Evolutionary conservation across 768 basidiomycete species (phyloP).

Genomic region (Tephrocybe sp.): DNA sequence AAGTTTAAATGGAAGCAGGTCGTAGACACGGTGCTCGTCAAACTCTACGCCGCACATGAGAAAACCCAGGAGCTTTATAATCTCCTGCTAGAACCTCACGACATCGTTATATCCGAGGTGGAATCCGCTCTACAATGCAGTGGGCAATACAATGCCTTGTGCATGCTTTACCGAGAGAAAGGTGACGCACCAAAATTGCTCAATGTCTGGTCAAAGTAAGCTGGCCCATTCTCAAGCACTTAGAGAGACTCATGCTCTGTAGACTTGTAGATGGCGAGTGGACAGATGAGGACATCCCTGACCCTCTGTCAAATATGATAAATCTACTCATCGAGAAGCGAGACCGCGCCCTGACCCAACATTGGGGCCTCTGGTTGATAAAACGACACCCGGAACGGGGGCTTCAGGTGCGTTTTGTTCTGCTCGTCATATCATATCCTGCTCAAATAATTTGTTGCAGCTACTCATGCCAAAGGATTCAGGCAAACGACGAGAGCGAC

Average conservation of each 20-base stretch:
- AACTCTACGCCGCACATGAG: slow-evolving; percentile 63
- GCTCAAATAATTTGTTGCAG: slow-evolving; percentile 33
- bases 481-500: slow-evolving; percentile 55
- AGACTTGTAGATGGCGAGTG: slow-evolving; percentile 70
- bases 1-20: slow-evolving; percentile 39
- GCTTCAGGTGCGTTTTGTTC: slow-evolving; percentile 53
- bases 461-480: slow-evolving; percentile 58
- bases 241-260: no score
- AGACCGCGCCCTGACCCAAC: slow-evolving; percentile 62
- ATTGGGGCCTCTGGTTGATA: slow-evolving; percentile 83
- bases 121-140: slow-evolving; percentile 52
- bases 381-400: slow-evolving; percentile 68
- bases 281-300: slow-evolving; percentile 59
- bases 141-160: slow-evolving; percentile 61
- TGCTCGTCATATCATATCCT: slow-evolving; percentile 1
- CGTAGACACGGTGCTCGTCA: slow-evolving; percentile 82
- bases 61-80: slow-evolving; percentile 62
- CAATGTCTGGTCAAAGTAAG: slow-evolving; percentile 68
- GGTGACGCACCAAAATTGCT: slow-evolving; percentile 64
- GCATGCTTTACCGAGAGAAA: slow-evolving; percentile 55
- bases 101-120: slow-evolving; percentile 59
- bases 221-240: no score
- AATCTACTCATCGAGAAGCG: slow-evolving; percentile 53
- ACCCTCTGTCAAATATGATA: slow-evolving; percentile 65
- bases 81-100: slow-evolving; percentile 55